A percentile compares a stretch with the other conserved stretches of the same genome.
phyloP scores from a whole-genome alignment of 78 protist genomes.

The Creolimax fragrantissima region DNA sequence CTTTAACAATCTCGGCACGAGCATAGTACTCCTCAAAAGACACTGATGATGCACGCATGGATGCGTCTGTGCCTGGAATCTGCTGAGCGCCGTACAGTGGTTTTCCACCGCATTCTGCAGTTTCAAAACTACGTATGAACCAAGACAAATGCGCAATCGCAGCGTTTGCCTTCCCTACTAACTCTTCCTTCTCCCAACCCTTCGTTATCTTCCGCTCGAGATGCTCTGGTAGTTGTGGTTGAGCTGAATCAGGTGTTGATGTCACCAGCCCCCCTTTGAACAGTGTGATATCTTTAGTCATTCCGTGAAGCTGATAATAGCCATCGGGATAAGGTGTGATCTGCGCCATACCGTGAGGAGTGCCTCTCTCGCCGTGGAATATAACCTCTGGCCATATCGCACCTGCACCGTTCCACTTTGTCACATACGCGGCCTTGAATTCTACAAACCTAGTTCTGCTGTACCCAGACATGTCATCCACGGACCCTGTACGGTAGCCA shows the following conservation, averaged over 20 bases:
- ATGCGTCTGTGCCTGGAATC: slow-evolving; percentile 13
- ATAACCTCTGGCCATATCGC: background rate
- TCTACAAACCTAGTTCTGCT: background rate
- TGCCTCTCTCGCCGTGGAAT: background rate
- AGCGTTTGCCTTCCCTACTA: background rate
- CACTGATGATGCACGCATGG: background rate
- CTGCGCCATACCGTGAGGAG: slow-evolving; percentile 16
- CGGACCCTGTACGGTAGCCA: background rate
- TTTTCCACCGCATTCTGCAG: background rate
- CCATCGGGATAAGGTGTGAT: slow-evolving; percentile 15
- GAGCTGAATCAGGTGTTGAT: background rate
- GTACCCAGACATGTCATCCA: slow-evolving; percentile 12
- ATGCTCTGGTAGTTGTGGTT: background rate
- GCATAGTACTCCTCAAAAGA: background rate
- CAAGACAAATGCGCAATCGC: background rate
- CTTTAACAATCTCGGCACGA: slow-evolving; percentile 10
- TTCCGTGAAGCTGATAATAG: slow-evolving; percentile 13
- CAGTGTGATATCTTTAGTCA: background rate
- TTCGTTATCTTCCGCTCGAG: background rate
- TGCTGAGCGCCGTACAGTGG: slow-evolving; percentile 7
- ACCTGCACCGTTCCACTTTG: slow-evolving; percentile 10
- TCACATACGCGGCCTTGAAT: slow-evolving; percentile 9
- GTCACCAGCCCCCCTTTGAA: slow-evolving; percentile 3
- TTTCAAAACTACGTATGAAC: background rate
- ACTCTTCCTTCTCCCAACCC: background rate